Base-by-base conservation (phyloP, 1,284 basidiomycete genomes). In the Heterobasidion annosum region DNA sequence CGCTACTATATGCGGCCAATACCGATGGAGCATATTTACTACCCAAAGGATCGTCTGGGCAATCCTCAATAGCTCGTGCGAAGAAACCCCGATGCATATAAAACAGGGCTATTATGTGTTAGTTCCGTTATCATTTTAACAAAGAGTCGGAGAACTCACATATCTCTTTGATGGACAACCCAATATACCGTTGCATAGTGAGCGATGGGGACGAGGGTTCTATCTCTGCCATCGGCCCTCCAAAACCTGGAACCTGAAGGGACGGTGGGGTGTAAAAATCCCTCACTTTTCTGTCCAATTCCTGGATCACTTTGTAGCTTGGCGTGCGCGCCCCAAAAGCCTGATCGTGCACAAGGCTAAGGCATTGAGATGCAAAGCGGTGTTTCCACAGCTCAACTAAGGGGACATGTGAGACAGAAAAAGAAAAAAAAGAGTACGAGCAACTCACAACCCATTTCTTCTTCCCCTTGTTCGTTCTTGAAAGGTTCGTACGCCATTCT, bases 41-140 rank as follows among this genome's bases (percentile, higher is more conserved):
- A 7, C 81, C 79, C 67, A 86, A 77, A 1, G 83, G 83, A 63
- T 87, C 83, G 4, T 67, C 67, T 0, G 82, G 77, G 57, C 67
- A 75, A 54, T 84, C 83, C 60, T 83, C 80, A 51, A 87, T 67
- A 0, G 83, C 83, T 56, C 79, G 79, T 1, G 83, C 84, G 62
- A 87, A 87, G 68, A 82, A 87, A 6, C 82, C 83, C 42, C 84
- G 76, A 64, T 87, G 83, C 74, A 87, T 81, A 61, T 87, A 86
- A 61, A 87, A 83, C 35, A 84, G 65, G 12, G 78, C 83, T 85
- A 58, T 16, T 40, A 40, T 40, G 37, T n/a, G 37, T 10, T 40
- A 10, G 12, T 12, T 40, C 37, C 37, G 10, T 34, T 25, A 13
- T 33, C n/a, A 42, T 18, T 50, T 47, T 9, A 8, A n/a, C 45